A percentile compares a stretch with the other conserved stretches of the same genome.
phyloP scores from a whole-genome alignment of 2,329 filamentous ascomycete genomes.

The Hypoxylon sp. region DNA sequence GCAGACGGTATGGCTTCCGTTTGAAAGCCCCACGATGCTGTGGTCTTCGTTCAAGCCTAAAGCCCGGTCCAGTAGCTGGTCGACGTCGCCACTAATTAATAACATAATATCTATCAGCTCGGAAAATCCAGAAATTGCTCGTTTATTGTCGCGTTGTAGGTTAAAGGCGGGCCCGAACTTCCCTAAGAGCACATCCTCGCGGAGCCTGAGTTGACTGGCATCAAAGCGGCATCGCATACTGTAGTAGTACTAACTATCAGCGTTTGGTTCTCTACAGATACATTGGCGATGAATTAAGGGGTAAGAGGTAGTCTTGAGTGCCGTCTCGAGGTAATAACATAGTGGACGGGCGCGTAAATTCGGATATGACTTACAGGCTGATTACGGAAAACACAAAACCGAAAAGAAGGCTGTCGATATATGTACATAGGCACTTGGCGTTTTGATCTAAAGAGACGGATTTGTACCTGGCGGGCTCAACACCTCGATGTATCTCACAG shows the following conservation, averaged over 20 bases:
- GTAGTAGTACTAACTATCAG: not conserved
- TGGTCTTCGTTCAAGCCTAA: not conserved
- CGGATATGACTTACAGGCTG: not conserved
- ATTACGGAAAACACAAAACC: not conserved
- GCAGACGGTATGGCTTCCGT: constrained; percentile 1
- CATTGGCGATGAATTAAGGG: not conserved
- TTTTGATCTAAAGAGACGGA: not conserved
- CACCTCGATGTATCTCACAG: not conserved
- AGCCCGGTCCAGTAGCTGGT: not conserved
- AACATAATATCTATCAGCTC: not conserved
- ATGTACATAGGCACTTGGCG: not conserved
- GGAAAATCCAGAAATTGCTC: not conserved
- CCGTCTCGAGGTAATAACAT: not conserved
- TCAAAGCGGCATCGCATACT: constrained; percentile 13
- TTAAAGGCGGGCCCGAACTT: not conserved
- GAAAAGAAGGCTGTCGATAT: not conserved
- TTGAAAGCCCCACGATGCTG: not conserved
- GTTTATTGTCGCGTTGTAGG: not conserved
- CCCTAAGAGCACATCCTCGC: not conserved
- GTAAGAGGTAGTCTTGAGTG: not conserved
- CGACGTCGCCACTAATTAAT: not conserved
- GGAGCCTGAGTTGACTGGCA: not conserved
- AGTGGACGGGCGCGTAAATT: not conserved
- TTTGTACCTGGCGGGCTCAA: not conserved
- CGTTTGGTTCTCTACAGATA: not conserved